Evolutionary conservation across 108 stramenopile genomes (phyloP).

Genomic region (Skeletonema costatum): DNA sequence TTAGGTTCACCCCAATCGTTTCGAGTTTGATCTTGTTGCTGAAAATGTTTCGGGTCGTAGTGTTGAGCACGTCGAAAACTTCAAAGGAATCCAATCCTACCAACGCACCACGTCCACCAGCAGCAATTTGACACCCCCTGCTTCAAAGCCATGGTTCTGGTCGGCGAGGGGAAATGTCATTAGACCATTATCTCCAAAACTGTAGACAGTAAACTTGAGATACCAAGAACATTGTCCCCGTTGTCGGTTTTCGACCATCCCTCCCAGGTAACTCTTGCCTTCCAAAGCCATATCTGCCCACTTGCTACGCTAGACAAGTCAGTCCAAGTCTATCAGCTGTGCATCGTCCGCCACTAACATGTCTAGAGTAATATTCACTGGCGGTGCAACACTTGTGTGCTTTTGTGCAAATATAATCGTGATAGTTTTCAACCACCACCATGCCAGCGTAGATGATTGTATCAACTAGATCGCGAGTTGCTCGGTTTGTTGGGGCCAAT

Average conservation of each 20-base stretch:
- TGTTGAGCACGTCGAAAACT: slow-evolving; percentile 45
- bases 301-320: slow-evolving; percentile 45
- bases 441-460: slow-evolving; percentile 33
- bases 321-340: slow-evolving; percentile 65
- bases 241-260: slow-evolving; percentile 19
- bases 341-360: slow-evolving; percentile 19
- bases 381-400: slow-evolving; percentile 11
- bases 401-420: slow-evolving; percentile 41
- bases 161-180: slow-evolving; percentile 52
- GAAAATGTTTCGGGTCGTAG: slow-evolving; percentile 53
- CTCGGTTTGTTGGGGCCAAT: slow-evolving; percentile 7
- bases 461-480: slow-evolving; percentile 39
- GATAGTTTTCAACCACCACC: slow-evolving; percentile 37
- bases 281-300: slow-evolving; percentile 56
- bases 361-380: slow-evolving; percentile 26
- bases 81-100: slow-evolving; percentile 63
- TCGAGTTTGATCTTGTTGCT: slow-evolving; percentile 49
- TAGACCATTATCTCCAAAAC: slow-evolving; percentile 53
- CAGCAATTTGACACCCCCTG: slow-evolving; percentile 40
- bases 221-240: slow-evolving; percentile 39
- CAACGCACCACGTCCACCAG: slow-evolving; percentile 50
- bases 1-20: slow-evolving; percentile 39
- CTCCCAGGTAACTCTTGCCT: slow-evolving; percentile 42
- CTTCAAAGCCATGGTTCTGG: slow-evolving; percentile 36
- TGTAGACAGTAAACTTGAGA: slow-evolving; percentile 43